Base-by-base conservation (phyloP, 1,139 yeast species). In the Suhomyces bribrorum region DNA sequence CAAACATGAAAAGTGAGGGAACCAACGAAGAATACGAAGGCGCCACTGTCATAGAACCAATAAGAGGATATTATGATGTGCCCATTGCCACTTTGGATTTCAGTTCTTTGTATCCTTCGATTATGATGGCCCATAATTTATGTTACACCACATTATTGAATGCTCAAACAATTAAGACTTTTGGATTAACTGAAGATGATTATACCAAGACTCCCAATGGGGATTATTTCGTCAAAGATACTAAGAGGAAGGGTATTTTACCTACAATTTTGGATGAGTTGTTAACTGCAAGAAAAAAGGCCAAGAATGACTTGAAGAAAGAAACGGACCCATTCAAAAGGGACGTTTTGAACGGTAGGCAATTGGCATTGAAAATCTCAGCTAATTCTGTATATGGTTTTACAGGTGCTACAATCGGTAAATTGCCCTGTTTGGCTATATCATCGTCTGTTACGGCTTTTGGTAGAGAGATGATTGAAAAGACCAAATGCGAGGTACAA, bases 331-430 rank as follows among this genome's bases (percentile, higher is more conserved):
- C 97, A 0, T 94, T 94, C 66, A 89, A 80, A 56, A 76, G 88
- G 48, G 95, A 90, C 52, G 97, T 94, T 27, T 75, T 94, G 38
- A 95, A 94, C 60, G 99, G 99, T 73, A 79, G 98, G 60, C 99
- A 94, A 64, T 71, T 94, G 52, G 99, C 99, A 0, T 72, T 94
- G 58, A 94, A 94, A 54, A 87, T 94, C 34, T 89, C 97, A 5
- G 99, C 99, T 4, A 94, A 94, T 59, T 92, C 98, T 2, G 99
- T 94, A 4, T 94, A 94, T 61, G 99, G 99, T 35, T 94, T 94
- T 62, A 94, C 99, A 0, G 99, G 99, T 64, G 99, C 99, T 2
- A 92, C 97, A 0, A 83, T 90, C 37, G 99, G 99, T 41, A 92
- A 92, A 55, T 73, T 94, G 38, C 99, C 99, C 0, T 94, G 98